phyloP scores from a whole-genome alignment of 2,329 filamentous ascomycete species.

The Juglanconis juglandina region DNA sequence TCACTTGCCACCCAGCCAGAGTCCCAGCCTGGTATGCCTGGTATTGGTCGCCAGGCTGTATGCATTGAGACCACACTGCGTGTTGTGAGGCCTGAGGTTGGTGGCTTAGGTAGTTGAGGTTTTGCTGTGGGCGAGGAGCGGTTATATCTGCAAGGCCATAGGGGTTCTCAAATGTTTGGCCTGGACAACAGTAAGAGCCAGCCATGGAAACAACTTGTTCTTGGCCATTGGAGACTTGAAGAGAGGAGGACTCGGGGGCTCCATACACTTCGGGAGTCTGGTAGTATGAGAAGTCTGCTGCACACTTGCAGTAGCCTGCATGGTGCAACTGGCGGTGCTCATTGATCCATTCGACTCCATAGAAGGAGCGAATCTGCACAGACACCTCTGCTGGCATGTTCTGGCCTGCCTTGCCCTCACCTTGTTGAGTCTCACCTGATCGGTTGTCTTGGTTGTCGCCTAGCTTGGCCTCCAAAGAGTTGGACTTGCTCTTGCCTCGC shows the following conservation, averaged over 20 bases:
- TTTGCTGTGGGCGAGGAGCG: not conserved
- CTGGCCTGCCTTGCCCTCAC: constrained; percentile 15
- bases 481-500: not conserved
- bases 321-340: constrained; percentile 37
- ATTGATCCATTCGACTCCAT: constrained; percentile 37
- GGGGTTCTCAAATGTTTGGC: not conserved
- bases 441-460: not conserved
- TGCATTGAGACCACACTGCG: not conserved
- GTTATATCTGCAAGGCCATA: too few species aligned
- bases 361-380: constrained; percentile 34
- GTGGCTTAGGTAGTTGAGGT: not conserved
- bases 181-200: not conserved
- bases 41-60: not conserved
- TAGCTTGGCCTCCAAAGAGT: too few species aligned
- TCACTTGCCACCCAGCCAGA: not conserved
- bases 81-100: not conserved
- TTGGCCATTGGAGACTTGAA: not conserved
- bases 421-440: not conserved
- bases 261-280: constrained; percentile 17
- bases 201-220: constrained; percentile 1
- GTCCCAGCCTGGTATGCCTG: not conserved
- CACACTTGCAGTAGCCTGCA: constrained; percentile 33
- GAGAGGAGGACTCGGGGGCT: not conserved
- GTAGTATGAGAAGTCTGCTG: constrained; percentile 31
- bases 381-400: constrained; percentile 21